Conservation (phyloP, 1,139 yeast species). For the Suhomyces kunorum region DNA sequence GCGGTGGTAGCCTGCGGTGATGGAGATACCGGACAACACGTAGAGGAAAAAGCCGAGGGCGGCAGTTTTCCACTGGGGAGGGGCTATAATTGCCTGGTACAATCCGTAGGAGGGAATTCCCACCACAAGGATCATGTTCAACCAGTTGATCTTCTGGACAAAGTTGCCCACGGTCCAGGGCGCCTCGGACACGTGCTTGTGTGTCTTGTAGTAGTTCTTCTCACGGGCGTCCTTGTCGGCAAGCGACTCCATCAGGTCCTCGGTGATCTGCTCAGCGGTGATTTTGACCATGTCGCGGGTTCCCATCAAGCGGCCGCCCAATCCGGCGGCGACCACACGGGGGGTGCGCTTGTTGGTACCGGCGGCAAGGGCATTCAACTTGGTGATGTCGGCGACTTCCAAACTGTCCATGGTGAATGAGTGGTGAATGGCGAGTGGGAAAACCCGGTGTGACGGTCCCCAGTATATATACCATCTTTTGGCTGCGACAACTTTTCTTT, state of each 20-base stretch:
- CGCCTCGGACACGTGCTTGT: conserved; percentile 82
- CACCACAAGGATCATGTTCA: conserved; percentile 77
- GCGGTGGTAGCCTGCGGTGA: conserved; percentile 95
- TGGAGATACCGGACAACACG: conserved; percentile 76
- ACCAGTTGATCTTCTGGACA: conserved; percentile 90
- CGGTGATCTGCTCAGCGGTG: conserved; percentile 62
- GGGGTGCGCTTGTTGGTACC: conserved; percentile 74
- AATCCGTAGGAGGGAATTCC: conserved; percentile 71
- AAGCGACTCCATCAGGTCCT: conserved; percentile 51
- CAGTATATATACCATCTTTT: neutral
- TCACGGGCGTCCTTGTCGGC: conserved; percentile 59
- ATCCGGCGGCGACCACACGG: conserved; percentile 74
- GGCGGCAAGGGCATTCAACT: conserved; percentile 85
- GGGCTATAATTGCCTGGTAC: conserved; percentile 45
- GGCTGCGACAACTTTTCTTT: conserved; percentile 5
- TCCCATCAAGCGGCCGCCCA: conserved; percentile 79
- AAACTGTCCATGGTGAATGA: conserved; percentile 23
- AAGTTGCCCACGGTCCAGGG: conserved; percentile 87
- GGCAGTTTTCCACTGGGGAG: conserved; percentile 62
- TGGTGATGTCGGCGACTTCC: conserved; percentile 67
- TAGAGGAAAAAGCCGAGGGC: conserved; percentile 64
- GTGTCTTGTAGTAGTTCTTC: conserved; percentile 46
- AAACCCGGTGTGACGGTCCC: neutral
- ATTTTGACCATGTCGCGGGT: conserved; percentile 68
- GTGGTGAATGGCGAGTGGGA: neutral